These are phyloP conservation scores for Pythium pyrilobum DNA, from an alignment of 352 stramenopile species.

Conservation along the genomic window DNA sequence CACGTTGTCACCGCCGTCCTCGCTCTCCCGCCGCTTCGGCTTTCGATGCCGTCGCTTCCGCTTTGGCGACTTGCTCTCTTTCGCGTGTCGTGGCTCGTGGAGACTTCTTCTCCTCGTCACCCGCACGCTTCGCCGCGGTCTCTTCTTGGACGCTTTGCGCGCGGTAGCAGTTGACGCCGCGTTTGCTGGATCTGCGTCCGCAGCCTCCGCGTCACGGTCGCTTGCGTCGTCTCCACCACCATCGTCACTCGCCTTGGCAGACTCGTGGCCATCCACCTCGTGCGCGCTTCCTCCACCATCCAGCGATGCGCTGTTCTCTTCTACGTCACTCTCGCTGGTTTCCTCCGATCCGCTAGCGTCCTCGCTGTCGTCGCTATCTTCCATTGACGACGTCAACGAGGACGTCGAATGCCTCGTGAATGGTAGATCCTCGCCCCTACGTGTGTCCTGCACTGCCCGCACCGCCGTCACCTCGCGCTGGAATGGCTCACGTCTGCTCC, in stretches of 20 bases:
- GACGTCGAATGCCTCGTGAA: no score
- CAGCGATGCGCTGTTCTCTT: no score
- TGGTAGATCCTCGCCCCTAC: no score
- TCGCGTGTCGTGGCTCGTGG: not conserved
- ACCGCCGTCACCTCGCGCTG: no score
- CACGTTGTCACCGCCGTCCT: not conserved
- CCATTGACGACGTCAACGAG: no score
- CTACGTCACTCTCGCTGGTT: no score
- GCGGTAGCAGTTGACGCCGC: not conserved
- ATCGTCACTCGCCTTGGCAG: not conserved
- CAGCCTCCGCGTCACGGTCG: not conserved
- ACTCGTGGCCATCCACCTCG: not conserved
- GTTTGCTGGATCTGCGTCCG: not conserved
- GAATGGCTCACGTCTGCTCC: no score
- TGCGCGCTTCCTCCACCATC: no score
- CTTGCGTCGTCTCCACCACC: not conserved
- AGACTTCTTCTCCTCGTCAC: not conserved
- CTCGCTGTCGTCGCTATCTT: no score
- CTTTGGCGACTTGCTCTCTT: not conserved
- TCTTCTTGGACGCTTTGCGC: not conserved
- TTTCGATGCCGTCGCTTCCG: not conserved
- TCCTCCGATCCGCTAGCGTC: no score
- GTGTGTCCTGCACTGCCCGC: no score
- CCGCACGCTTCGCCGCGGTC: not conserved
- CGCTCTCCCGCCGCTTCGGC: not conserved